Base-by-base conservation (phyloP, 2,329 filamentous ascomycete species). In the Botrytis galanthina region DNA sequence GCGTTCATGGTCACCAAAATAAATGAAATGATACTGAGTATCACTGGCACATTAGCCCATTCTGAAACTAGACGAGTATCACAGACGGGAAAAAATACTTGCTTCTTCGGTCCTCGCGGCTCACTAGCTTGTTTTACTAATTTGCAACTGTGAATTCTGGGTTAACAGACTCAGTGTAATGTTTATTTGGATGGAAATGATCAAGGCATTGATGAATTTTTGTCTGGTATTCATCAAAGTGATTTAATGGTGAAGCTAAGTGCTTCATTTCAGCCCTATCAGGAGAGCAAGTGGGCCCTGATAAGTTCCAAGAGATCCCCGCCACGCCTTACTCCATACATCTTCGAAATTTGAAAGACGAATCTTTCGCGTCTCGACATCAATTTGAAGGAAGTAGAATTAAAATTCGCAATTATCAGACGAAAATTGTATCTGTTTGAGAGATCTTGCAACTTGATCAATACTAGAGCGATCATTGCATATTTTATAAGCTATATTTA, bases 31-130 rank as follows among this genome's bases (percentile, higher is more conserved):
- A 35, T 37, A 44, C 29, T 44, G 35, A 72, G 32, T 54, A 29
- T 61, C 46, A 42, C 44, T 44, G 20, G 60, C 14, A 57, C 26
- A 54, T 22, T 54, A 5, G 35, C 26, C 48, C 9, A n/a, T 29
- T 29, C 32, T 72, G 70, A 72, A 64, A 72, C 70, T 35, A 20
- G 37, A 18, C 37, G 39, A 59, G 70, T 72, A 67, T 72, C 61
- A 72, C 20, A 71, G 29, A 22, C 37, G 16, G 51, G 42, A 63
- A 39, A 39, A 39, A n/a, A 46, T 22, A 71, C 42, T 51, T 62
- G 32, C 42, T 44, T 61, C n/a, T 37, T 63, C 22, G 70, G 48
- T n/a, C n/a, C n/a, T 32, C 29, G 70, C 29, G 16, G n/a, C 22
- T 35, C 10, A 67, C 59, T 72, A 72, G 44, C 46, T 57, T 54